Conservation (phyloP, 1,284 basidiomycete species). For the Sanghuangporus weigelae region DNA sequence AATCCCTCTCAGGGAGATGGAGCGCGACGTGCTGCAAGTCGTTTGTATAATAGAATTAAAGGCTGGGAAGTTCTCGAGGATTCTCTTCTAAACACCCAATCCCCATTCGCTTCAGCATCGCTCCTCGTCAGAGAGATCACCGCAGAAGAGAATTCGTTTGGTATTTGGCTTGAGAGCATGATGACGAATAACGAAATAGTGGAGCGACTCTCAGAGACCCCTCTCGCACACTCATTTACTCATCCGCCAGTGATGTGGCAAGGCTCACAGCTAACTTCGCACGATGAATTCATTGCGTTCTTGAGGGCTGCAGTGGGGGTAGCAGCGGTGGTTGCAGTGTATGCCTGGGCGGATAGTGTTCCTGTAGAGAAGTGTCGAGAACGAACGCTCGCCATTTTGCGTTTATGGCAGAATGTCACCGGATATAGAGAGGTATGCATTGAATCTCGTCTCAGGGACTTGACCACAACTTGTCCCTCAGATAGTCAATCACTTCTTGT, state of each 20-base stretch:
- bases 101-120: conserved; percentile 43
- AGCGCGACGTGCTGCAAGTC: conserved; percentile 38
- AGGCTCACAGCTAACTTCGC: conserved; percentile 29
- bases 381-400: conserved; percentile 52
- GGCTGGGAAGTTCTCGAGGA: conserved; percentile 61
- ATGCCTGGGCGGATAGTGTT: conserved; percentile 75
- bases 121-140: conserved; percentile 53
- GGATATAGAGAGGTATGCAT: conserved; percentile 52
- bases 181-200: conserved; percentile 47
- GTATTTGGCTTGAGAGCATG: conserved; percentile 67
- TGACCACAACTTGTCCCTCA: conserved; percentile 24
- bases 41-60: conserved; percentile 43
- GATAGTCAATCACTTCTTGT: conserved; percentile 63
- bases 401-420: conserved; percentile 62
- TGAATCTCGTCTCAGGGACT: neutral
- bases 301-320: conserved; percentile 63
- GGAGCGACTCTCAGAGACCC: conserved; percentile 39
- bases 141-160: conserved; percentile 58
- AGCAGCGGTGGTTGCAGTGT: conserved; percentile 63
- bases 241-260: conserved; percentile 31
- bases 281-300: conserved; percentile 58
- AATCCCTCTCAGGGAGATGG: conserved; percentile 35
- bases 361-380: conserved; percentile 59
- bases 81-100: conserved; percentile 46
- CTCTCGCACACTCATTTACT: conserved; percentile 30